A percentile compares a stretch with the other conserved stretches of the same genome.
Conservation (phyloP, 495 filamentous ascomycete genomes). For the Glarea lozoyensis region DNA sequence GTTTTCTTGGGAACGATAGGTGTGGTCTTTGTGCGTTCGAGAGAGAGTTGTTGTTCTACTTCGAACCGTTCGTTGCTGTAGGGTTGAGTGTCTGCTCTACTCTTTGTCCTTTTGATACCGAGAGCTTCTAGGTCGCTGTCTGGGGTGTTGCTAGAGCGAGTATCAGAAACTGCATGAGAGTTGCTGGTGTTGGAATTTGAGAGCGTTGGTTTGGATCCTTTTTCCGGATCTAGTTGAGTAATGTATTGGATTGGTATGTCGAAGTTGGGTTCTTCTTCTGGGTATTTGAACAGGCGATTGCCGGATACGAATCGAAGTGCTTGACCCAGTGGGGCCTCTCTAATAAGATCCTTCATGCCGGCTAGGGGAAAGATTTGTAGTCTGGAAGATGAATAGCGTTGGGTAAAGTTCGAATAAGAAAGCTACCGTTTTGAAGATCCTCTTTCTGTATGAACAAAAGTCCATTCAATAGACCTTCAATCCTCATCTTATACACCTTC, state of each 20-base stretch:
- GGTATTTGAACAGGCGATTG: constrained; percentile 39
- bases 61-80: no score
- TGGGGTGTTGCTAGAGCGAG: background rate
- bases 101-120: background rate
- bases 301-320: constrained; percentile 36
- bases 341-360: constrained; percentile 23
- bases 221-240: constrained; percentile 2
- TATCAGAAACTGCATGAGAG: background rate
- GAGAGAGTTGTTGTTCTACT: constrained; percentile 2
- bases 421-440: no score
- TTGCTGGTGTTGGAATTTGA: background rate
- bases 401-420: no score
- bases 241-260: constrained; percentile 26
- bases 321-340: constrained; percentile 44
- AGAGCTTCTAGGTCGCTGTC: constrained; percentile 2
- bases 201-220: background rate
- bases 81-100: no score
- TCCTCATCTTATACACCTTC: no score
- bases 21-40: constrained; percentile 25
- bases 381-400: no score
- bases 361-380: no score
- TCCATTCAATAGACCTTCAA: no score
- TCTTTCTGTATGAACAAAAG: no score
- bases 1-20: constrained; percentile 34
- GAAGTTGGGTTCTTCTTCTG: constrained; percentile 43